Conservation (phyloP, 108 stramenopile genomes). For the Stephanodiscus triporus region DNA sequence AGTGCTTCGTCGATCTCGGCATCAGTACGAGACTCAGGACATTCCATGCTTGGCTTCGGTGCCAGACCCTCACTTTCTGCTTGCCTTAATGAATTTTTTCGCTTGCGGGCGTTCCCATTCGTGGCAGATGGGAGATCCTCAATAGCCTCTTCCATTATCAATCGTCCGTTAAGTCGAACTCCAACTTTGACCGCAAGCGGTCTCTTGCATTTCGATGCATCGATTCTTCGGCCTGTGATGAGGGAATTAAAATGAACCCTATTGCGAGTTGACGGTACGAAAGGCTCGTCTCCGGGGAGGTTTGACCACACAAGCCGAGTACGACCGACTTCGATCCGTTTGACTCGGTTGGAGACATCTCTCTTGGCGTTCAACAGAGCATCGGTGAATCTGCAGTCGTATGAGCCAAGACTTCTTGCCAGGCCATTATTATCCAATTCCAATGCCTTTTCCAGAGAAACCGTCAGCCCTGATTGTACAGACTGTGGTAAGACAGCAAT, state of each 20-base stretch:
- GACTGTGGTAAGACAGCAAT: slow-evolving; percentile 30
- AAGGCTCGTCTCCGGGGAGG: slow-evolving; percentile 39
- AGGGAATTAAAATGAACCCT: slow-evolving; percentile 57
- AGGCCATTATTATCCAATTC: slow-evolving; percentile 47
- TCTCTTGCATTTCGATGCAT: slow-evolving; percentile 53
- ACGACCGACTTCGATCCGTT: slow-evolving; percentile 58
- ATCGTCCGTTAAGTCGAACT: slow-evolving; percentile 58
- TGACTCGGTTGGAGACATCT: slow-evolving; percentile 34
- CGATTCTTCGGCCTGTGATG: slow-evolving; percentile 61
- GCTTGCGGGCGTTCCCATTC: slow-evolving; percentile 21
- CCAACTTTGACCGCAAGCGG: slow-evolving; percentile 69
- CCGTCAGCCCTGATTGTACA: slow-evolving; percentile 39
- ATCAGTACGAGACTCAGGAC: slow-evolving; percentile 31
- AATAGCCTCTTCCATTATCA: slow-evolving; percentile 46
- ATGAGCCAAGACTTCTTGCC: slow-evolving; percentile 60
- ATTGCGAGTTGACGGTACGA: slow-evolving; percentile 34
- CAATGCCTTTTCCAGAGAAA: slow-evolving; percentile 36
- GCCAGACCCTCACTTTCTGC: slow-evolving; percentile 22
- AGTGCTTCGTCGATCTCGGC: slow-evolving; percentile 43
- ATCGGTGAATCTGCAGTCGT: slow-evolving; percentile 62
- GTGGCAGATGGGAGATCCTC: slow-evolving; percentile 25
- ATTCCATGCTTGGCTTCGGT: slow-evolving; percentile 6
- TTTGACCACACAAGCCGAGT: slow-evolving; percentile 70
- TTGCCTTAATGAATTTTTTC: slow-evolving; percentile 46
- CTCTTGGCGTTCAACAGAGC: slow-evolving; percentile 25